Percentiles rank a stretch among this genome's conserved stretches.
These are phyloP conservation scores for Panicum miliaceum DNA, from an alignment of 176 grass and related monocot species.

Conservation along the genomic window DNA sequence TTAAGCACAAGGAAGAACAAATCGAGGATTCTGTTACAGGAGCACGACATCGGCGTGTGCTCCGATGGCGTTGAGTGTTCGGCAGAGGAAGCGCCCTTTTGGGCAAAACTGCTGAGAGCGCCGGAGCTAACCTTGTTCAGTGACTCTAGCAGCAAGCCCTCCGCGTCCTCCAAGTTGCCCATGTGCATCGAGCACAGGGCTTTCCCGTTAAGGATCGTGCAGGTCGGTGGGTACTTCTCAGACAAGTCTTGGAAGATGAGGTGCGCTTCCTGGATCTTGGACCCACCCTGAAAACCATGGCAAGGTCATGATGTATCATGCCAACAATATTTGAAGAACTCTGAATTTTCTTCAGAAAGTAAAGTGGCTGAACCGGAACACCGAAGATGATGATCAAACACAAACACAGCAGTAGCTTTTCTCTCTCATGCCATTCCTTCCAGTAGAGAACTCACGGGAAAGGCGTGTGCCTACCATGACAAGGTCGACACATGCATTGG, in stretches of 20 bases:
- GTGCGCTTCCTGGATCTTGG: slow-evolving; percentile 79
- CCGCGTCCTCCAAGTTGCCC: slow-evolving; percentile 77
- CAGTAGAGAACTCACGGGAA: not conserved
- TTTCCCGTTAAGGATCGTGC: slow-evolving; percentile 74
- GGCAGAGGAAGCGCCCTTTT: not conserved
- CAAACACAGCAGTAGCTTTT: not conserved
- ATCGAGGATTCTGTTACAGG: not conserved
- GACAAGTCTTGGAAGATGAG: slow-evolving; percentile 84
- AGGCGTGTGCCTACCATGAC: slow-evolving; percentile 42
- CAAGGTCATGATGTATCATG: not conserved
- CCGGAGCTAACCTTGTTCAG: slow-evolving; percentile 66
- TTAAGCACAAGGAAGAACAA: not conserved
- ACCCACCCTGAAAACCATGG: slow-evolving; percentile 55
- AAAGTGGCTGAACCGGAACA: not conserved
- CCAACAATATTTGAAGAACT: not conserved
- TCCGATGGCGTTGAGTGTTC: not conserved
- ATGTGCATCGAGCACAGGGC: slow-evolving; percentile 81
- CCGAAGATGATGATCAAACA: not conserved
- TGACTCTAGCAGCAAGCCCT: slow-evolving; percentile 73
- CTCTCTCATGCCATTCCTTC: not conserved
- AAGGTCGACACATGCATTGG: slow-evolving; percentile 77
- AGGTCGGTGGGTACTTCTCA: slow-evolving; percentile 78
- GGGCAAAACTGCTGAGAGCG: not conserved
- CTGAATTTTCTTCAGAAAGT: not conserved
- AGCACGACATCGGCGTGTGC: not conserved